Conservation (phyloP, 768 basidiomycete genomes). For the Mycena maculata region DNA sequence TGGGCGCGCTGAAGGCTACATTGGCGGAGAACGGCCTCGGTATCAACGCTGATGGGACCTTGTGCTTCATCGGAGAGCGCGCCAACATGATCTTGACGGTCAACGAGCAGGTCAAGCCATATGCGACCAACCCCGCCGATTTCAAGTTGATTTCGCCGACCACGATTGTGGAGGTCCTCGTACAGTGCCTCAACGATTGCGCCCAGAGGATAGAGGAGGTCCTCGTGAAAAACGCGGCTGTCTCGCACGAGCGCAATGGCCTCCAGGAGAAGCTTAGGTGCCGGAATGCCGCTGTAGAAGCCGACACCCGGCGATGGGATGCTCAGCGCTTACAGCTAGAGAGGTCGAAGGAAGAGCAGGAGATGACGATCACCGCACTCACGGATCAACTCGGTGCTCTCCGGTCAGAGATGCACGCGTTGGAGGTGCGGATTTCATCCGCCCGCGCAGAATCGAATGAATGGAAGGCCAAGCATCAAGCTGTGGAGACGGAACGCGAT, state of each 20-base stretch:
- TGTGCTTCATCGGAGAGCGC: conserved; percentile 19
- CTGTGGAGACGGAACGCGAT: too few species aligned
- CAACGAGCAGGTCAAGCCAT: not conserved
- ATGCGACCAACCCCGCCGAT: not conserved
- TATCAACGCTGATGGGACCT: not conserved
- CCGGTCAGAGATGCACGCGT: too few species aligned
- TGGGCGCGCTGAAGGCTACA: conserved; percentile 2
- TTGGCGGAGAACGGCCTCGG: conserved; percentile 15
- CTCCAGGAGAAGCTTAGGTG: not conserved
- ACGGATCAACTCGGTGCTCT: not conserved
- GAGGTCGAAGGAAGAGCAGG: not conserved
- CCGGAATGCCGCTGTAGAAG: not conserved
- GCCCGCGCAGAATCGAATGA: not conserved
- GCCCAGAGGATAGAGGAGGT: not conserved
- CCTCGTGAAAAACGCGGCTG: not conserved
- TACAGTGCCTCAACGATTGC: conserved; percentile 4
- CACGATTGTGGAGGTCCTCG: conserved; percentile 15
- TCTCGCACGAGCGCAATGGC: not conserved
- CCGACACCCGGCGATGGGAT: not conserved
- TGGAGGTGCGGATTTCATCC: not conserved
- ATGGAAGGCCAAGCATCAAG: not conserved
- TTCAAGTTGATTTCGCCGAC: conserved; percentile 12
- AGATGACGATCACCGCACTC: not conserved
- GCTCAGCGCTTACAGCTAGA: not conserved
- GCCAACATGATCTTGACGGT: not conserved